Conservation (phyloP, 2,329 filamentous ascomycete genomes). For the Hypoxylon sp. region DNA sequence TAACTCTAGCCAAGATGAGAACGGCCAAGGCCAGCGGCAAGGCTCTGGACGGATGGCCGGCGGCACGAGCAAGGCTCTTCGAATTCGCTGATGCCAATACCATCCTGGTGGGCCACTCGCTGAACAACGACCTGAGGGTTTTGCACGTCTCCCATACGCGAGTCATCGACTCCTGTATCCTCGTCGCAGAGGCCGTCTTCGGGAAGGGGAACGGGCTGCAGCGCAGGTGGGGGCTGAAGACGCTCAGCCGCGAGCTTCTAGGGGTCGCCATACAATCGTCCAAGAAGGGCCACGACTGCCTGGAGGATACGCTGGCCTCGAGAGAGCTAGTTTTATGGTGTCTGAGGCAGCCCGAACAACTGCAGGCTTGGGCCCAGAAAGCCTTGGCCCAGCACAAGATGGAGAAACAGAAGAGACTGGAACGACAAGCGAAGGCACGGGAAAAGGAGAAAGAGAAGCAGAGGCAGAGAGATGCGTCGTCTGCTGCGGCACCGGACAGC, state of each 20-base stretch:
- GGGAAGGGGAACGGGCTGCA: slow-evolving; percentile 10
- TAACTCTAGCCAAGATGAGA: slow-evolving; percentile 46
- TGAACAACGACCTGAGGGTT: slow-evolving; percentile 54
- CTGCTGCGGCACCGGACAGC: not conserved
- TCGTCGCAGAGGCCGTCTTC: slow-evolving; percentile 50
- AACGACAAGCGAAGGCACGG: slow-evolving; percentile 11
- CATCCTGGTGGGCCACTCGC: slow-evolving; percentile 57
- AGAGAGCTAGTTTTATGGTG: slow-evolving; percentile 58
- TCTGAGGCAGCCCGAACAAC: slow-evolving; percentile 48
- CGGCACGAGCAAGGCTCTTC: slow-evolving; percentile 53
- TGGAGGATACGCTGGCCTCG: slow-evolving; percentile 59
- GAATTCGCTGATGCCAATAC: slow-evolving; percentile 52
- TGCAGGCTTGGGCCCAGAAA: slow-evolving; percentile 47
- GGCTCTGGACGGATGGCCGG: slow-evolving; percentile 51
- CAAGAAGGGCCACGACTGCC: slow-evolving; percentile 53
- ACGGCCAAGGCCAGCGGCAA: slow-evolving; percentile 43
- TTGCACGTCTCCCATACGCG: slow-evolving; percentile 52
- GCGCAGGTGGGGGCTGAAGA: slow-evolving; percentile 49
- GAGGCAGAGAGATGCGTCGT: not conserved
- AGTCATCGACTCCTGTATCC: slow-evolving; percentile 55
- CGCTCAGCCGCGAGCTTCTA: slow-evolving; percentile 47
- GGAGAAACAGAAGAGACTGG: slow-evolving; percentile 4
- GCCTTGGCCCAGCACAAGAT: slow-evolving; percentile 14
- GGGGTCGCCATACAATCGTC: slow-evolving; percentile 48
- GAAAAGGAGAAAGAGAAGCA: slow-evolving; percentile 2